Percentiles rank a stretch among this genome's conserved stretches.
Conservation (phyloP, 768 basidiomycete species). For the Suillus placidus region DNA sequence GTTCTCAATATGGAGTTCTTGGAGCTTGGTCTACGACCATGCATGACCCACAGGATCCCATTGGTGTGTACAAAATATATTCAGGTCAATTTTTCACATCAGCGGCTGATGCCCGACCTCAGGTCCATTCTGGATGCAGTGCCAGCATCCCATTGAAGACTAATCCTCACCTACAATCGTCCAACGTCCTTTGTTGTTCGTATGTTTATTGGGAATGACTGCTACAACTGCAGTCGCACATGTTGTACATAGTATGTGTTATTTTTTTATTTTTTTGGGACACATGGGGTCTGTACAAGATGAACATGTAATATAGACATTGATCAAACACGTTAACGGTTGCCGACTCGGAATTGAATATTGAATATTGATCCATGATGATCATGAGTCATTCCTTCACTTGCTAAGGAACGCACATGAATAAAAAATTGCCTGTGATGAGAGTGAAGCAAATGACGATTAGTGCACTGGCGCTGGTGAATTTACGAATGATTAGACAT, state of each 20-base stretch:
- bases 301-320: neutral
- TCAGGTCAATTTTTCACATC: neutral
- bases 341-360: neutral
- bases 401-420: neutral
- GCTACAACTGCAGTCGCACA: neutral
- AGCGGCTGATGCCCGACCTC: neutral
- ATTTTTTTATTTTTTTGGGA: neutral
- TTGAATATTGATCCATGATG: neutral
- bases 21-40: slow-evolving; percentile 54
- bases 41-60: slow-evolving; percentile 50
- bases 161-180: neutral
- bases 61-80: slow-evolving; percentile 35
- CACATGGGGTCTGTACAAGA: neutral
- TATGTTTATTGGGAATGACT: neutral
- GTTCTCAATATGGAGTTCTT: slow-evolving; percentile 61
- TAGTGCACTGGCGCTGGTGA: neutral
- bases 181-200: neutral
- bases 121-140: slow-evolving; percentile 36
- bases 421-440: neutral
- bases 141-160: slow-evolving; percentile 27
- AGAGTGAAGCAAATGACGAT: neutral
- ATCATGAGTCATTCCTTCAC: neutral
- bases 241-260: slow-evolving; percentile 1
- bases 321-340: neutral
- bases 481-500: neutral